Conservation (phyloP, 108 stramenopile genomes). For the Nitzschia putrida region DNA sequence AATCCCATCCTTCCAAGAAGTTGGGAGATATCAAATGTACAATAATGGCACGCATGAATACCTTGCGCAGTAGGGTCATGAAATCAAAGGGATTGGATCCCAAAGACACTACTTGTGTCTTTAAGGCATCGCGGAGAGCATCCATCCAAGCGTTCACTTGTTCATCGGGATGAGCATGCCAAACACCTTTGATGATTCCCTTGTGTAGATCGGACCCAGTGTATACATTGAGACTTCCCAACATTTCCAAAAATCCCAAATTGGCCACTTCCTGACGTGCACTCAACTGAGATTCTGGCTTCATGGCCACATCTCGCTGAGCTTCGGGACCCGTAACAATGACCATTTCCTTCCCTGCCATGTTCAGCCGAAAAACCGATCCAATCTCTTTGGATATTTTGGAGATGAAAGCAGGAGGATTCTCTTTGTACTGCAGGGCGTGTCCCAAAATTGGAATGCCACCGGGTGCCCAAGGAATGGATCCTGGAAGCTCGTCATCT, state of each 20-base stretch:
- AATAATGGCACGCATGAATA: conserved; percentile 40
- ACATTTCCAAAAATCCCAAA: conserved; percentile 56
- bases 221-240: conserved; percentile 50
- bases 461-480: conserved; percentile 45
- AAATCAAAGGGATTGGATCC: conserved; percentile 29
- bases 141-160: conserved; percentile 7
- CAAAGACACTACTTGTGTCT: conserved; percentile 7
- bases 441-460: conserved; percentile 55
- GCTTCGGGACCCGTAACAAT: conserved; percentile 35
- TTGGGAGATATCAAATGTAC: conserved; percentile 29
- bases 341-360: conserved; percentile 59
- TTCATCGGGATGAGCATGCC: conserved; percentile 13
- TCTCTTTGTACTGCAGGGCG: conserved; percentile 38
- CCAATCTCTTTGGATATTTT: conserved; percentile 22
- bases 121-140: conserved; percentile 10
- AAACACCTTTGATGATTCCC: conserved; percentile 42
- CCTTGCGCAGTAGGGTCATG: conserved; percentile 40
- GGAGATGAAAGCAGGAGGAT: conserved; percentile 42
- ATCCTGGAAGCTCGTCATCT: neutral
- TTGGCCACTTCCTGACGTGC: conserved; percentile 44
- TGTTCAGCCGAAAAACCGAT: conserved; percentile 51
- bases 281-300: conserved; percentile 44
- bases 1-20: conserved; percentile 28
- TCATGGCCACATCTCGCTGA: conserved; percentile 35
- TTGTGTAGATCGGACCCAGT: conserved; percentile 53